Conservation (phyloP, 2,329 filamentous ascomycete species). For the Calycina marina region DNA sequence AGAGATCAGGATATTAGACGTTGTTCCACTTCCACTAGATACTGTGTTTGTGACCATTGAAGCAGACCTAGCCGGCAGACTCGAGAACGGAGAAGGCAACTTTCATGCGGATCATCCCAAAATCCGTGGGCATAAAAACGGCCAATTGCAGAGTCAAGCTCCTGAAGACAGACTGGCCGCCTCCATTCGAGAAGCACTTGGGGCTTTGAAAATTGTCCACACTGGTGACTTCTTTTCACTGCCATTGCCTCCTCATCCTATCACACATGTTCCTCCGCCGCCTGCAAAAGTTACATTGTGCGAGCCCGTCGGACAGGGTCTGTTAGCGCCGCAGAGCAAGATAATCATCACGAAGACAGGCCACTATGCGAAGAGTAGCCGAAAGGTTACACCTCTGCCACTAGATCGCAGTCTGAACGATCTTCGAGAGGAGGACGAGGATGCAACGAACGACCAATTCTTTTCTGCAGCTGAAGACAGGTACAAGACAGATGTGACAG, state of each 20-base stretch:
- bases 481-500: constrained; percentile 37
- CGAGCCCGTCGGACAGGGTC: constrained; percentile 82
- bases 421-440: constrained; percentile 51
- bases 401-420: constrained; percentile 42
- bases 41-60: constrained; percentile 80
- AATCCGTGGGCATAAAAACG: constrained; percentile 26
- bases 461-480: constrained; percentile 82
- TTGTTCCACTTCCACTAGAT: constrained; percentile 65
- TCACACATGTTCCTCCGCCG: constrained; percentile 71
- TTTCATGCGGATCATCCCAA: constrained; percentile 55
- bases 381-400: constrained; percentile 30
- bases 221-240: constrained; percentile 66
- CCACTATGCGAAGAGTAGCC: constrained; percentile 36
- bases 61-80: constrained; percentile 59
- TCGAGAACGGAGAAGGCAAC: constrained; percentile 71
- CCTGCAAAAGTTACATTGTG: constrained; percentile 85
- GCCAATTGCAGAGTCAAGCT: constrained; percentile 19
- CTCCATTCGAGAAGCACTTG: constrained; percentile 61
- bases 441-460: constrained; percentile 81
- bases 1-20: constrained; percentile 72
- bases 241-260: constrained; percentile 67
- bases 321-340: constrained; percentile 62
- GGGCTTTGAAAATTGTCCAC: constrained; percentile 63
- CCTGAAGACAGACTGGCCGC: constrained; percentile 44
- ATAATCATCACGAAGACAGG: constrained; percentile 63